A percentile compares a stretch with the other conserved stretches of the same genome.
These are phyloP conservation scores for Zygnema cylindricum DNA, from an alignment of 139 green algal genomes.

Conservation along the genomic window DNA sequence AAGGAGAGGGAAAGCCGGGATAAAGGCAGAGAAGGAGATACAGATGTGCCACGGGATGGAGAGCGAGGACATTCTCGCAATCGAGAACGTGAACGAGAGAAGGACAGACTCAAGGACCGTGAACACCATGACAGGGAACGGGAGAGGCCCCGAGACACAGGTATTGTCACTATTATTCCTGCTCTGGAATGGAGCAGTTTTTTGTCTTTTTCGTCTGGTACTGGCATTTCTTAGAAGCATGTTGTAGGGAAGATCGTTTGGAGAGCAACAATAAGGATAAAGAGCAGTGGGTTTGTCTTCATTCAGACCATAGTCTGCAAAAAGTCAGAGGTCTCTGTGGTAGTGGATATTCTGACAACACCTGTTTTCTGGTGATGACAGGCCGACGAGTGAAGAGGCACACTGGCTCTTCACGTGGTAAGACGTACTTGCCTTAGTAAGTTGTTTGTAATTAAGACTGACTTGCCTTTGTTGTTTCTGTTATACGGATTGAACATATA, in stretches of 20 bases:
- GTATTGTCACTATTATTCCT: too few relatives aligned
- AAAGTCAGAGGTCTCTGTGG: not conserved
- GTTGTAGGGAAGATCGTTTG: not conserved
- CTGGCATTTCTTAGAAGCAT: not conserved
- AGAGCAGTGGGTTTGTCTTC: not conserved
- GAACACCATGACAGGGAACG: constrained; percentile 12
- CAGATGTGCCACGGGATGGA: not conserved
- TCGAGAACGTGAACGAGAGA: not conserved
- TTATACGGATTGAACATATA: not conserved
- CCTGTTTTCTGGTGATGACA: too few relatives aligned
- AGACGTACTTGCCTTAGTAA: not conserved
- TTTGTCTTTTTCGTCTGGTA: not conserved
- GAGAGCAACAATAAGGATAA: not conserved
- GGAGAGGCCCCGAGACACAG: not conserved
- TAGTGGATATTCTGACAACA: not conserved
- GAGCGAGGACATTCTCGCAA: not conserved
- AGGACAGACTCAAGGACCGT: constrained; percentile 39
- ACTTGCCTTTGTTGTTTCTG: not conserved
- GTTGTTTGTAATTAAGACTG: not conserved
- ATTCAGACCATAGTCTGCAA: not conserved
- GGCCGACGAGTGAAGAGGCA: not conserved
- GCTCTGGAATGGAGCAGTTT: too few relatives aligned
- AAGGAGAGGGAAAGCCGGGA: not conserved
- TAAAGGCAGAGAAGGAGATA: not conserved
- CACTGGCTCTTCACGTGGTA: constrained; percentile 9